Base-by-base conservation (phyloP, 768 basidiomycete species). In the Gloeopeniophorella convolvens region DNA sequence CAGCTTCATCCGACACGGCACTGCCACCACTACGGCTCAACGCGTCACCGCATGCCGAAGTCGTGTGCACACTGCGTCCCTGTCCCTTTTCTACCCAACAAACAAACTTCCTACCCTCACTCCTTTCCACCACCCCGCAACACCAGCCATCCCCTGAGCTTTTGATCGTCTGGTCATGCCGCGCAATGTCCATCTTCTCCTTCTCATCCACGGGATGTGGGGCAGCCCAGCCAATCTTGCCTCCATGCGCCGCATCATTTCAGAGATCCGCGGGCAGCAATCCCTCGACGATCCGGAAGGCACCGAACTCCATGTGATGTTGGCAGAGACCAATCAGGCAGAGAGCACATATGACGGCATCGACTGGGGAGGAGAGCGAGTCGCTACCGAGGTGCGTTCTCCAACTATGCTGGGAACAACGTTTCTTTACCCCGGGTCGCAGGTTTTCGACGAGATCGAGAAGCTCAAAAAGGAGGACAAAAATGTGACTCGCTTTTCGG, bases 301-400 rank as follows among this genome's bases (percentile, higher is more conserved):
- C 34, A 64, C 69, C n/a, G 61, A 71, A 50, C 71, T 92, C 5
- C 77, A 79, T 30, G 71, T 87, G 23, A 65, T 89, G n/a, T 62
- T 79, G 0, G 76, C 87, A 3, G 69, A 85, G 58, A 77, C 82
- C 3, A 86, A 89, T 62, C 62, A 70, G 15, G 79, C 79, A 26
- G 76, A 80, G 24, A 75, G 74, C 9, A 89, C 86, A 1, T 90
- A 89, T 58, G 89, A 91, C 56, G 88, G 89, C 1, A 78, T 91
- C 20, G 89, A 91, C 61, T 86, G 86, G 79, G 83, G 87, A 50
- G 85, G 80, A 31, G 86, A 90, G 66, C 73, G 90, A 27, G 79
- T 91, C 30, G 79, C 87, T 3, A 70, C 81, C 53, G 90, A 93
- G 79, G 89, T 88, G 43, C 30, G 71, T 59, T 2, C 15, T 9